Evolutionary conservation across 371 early-diverging fungal species (phyloP), one percentile per base, ranked within the genome.

Genomic region (Gilbertella persicaria): DNA sequence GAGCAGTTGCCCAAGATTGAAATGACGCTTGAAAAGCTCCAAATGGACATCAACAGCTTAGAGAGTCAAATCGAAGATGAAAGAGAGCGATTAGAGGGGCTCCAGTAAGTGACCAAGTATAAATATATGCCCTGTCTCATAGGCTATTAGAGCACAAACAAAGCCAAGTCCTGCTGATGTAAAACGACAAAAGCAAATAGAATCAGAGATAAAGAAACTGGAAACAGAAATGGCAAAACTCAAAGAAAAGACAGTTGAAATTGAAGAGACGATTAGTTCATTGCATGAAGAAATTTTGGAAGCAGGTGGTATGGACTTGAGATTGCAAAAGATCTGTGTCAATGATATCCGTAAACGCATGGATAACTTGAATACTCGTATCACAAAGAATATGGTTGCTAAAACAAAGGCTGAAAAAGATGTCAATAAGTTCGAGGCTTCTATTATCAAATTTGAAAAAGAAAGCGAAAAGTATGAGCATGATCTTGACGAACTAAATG

Each of bases 271-370:
- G 13, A 90, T 92, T 50, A 74, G 82, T 36, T 73, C 75, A 13
- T 73, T 97, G 17, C 95, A 96, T 49, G 86, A 92, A 30, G 80
- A 92, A 55, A 95, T 97, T 51, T 76, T 96, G 72, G 84, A 94
- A 48, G 92, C 86, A 10, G 97, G 97, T 47, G 97, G 96, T 50
- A 88, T 88, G 59, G 81, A 86, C 58, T 68, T 97, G 25, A 81
- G 96, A 36, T 66, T 83, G 6, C 97, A 98, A 69, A 92, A 90
- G 53, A 82, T 87, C 23, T 90, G 85, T 20, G 94, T 95, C 16
- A 94, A 94, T 48, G 83, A 86, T 25, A 66, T 95, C 25, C 73
- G 78, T n/a, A 90, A 91, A 21, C 83, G 89, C 40, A 91, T 97
- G 39, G 87, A 85, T 26, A 58, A 45, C 0, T 45, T 79, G 8